Evolutionary conservation across 257 asterid genomes (phyloP).

Genomic region (Nemophila menziesii): DNA sequence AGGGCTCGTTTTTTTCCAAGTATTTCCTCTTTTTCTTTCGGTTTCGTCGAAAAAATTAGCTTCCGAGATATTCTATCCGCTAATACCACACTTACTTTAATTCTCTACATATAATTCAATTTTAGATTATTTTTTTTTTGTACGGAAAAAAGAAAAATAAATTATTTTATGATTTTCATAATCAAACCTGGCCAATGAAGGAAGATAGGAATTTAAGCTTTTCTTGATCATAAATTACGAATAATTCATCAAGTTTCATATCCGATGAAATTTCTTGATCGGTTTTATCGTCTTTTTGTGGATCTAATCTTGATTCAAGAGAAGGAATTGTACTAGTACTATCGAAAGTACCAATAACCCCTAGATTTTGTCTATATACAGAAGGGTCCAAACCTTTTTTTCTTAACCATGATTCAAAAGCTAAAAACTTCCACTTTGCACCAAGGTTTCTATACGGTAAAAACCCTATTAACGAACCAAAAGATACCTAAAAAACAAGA

Average conservation of each 20-base stretch:
- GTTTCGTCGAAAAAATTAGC: constrained; percentile 63
- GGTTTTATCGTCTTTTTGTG: constrained; percentile 21
- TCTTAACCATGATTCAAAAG: constrained; percentile 95
- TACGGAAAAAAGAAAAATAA: background rate
- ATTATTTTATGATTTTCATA: too few relatives aligned
- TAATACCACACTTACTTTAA: constrained; percentile 49
- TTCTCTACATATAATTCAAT: constrained; percentile 32
- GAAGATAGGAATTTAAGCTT: constrained; percentile 77
- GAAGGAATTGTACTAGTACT: constrained; percentile 28
- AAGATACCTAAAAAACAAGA: constrained; percentile 51
- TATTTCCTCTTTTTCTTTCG: constrained; percentile 68
- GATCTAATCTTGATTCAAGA: constrained; percentile 25
- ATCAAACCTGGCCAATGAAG: constrained; percentile 89
- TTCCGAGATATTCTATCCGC: constrained; percentile 68
- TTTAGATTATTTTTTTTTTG: too few relatives aligned
- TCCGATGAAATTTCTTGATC: constrained; percentile 41
- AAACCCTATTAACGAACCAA: constrained; percentile 85
- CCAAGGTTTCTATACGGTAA: constrained; percentile 88
- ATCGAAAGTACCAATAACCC: constrained; percentile 60
- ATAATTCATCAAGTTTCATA: constrained; percentile 81
- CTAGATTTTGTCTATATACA: constrained; percentile 61
- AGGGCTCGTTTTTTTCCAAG: constrained; percentile 61
- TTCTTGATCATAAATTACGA: constrained; percentile 71
- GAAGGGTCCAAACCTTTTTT: constrained; percentile 77
- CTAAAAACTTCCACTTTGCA: constrained; percentile 85